Base-by-base conservation (phyloP, 2,329 filamentous ascomycete genomes). In the Pleurostoma richardsiae region DNA sequence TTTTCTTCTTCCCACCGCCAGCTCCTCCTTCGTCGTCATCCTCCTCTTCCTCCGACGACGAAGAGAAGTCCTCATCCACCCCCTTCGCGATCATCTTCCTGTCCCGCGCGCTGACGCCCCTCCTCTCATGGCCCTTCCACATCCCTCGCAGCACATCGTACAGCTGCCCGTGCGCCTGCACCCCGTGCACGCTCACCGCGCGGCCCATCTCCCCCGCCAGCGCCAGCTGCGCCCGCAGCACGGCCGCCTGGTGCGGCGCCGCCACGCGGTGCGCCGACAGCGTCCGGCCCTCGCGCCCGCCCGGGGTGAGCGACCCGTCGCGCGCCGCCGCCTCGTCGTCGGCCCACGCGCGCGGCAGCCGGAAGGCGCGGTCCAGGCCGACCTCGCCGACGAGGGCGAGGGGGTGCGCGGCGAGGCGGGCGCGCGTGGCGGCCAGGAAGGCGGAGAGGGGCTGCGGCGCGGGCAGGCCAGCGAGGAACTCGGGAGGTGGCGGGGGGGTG, bases 311-410 rank as follows among this genome's bases (percentile, higher is more conserved):
- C 3, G 54, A 61, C 27, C 66, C 62, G 52, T 81, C 70, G 40
- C 74, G 67, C 7, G 65, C 55, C 3, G 61, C 59, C 42, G 69
- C 57, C 2, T 61, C 45, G 4, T 60, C 56, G 10, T 73, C 61
- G 3, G 72, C 66, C 77, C 75, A 82, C 11, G 74, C 66, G 53
- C 77, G 71, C 0, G 88, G 88, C 27, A 94, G 77, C 10, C 87
- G 82, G 58, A 91, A 92, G 7, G 79, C 79, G 55, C 85, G 87
- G 65, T 94, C 88, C 11, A 94, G 64, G 1, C 88, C 88, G 29
- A 91, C 77, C 65, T 94, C 88, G 19, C 88, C 88, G 2, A 94
- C 72, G 1, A 92, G 73, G 2, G 87, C 85, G 4, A 74, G 58
- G 3, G 83, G 85, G 44, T 84, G 74, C 3, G 69, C 65, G 11